These are phyloP conservation scores for Termitomyces sp. DNA, from an alignment of 768 basidiomycete species.

Conservation along the genomic window DNA sequence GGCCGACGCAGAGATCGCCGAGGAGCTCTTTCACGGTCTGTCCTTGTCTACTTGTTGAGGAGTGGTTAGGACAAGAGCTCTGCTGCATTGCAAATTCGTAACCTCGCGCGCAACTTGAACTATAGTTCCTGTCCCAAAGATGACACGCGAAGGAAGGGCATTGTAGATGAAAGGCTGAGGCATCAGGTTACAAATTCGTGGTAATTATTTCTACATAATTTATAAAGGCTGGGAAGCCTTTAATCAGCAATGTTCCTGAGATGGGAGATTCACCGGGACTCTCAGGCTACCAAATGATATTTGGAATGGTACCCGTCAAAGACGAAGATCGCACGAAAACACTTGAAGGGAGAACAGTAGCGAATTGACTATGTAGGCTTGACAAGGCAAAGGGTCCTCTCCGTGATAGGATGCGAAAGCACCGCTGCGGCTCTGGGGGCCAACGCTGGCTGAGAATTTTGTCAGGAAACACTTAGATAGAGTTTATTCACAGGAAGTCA, in stretches of 20 bases:
- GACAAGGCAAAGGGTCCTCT: background rate
- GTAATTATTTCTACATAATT: background rate
- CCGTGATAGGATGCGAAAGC: background rate
- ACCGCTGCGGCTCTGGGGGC: background rate
- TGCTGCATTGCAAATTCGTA: conserved; percentile 22
- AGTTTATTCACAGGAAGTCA: background rate
- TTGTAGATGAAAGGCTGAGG: conserved; percentile 33
- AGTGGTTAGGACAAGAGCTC: conserved; percentile 28
- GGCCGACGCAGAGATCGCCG: conserved; percentile 20
- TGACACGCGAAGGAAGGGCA: conserved; percentile 27
- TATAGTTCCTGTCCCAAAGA: conserved; percentile 31
- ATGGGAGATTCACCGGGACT: background rate
- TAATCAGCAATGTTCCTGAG: background rate
- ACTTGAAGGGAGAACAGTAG: background rate
- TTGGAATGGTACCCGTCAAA: background rate
- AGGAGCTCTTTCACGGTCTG: conserved; percentile 15
- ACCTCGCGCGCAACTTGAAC: conserved; percentile 24
- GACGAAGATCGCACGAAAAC: background rate
- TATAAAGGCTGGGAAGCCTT: background rate
- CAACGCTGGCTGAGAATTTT: background rate
- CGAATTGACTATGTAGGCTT: background rate
- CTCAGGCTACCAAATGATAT: background rate
- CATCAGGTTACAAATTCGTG: background rate
- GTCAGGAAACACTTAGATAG: background rate
- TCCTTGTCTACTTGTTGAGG: conserved; percentile 24